Evolutionary conservation across 2,329 filamentous ascomycete species (phyloP).

Genomic region (Raffaelea arxii): DNA sequence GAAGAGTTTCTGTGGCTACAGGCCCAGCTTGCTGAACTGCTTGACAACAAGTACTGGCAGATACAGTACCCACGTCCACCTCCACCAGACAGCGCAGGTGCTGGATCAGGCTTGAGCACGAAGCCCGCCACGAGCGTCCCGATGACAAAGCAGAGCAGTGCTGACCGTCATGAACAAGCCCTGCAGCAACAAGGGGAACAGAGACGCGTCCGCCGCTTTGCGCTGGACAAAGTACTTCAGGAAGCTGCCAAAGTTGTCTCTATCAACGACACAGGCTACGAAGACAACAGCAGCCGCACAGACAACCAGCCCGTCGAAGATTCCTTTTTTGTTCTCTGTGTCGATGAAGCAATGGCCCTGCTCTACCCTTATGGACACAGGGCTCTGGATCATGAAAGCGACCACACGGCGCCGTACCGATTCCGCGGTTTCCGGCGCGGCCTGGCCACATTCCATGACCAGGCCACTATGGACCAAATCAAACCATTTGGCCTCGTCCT

Average conservation of each 20-base stretch:
- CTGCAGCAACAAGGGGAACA: background rate
- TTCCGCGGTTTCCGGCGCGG: background rate
- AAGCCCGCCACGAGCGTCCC: background rate
- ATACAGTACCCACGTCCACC: background rate
- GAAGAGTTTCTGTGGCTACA: background rate
- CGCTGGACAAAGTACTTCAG: background rate
- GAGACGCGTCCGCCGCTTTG: background rate
- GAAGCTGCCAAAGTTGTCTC: background rate
- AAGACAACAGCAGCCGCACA: background rate
- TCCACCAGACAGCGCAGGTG: background rate
- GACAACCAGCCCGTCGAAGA: background rate
- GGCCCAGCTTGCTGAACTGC: background rate
- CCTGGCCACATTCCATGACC: background rate
- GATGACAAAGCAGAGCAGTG: background rate
- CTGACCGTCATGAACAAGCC: background rate
- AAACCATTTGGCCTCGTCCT: slow-evolving; percentile 2
- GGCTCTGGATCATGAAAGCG: background rate
- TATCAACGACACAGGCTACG: background rate
- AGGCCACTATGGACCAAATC: background rate
- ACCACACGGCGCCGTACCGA: background rate
- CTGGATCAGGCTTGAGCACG: background rate
- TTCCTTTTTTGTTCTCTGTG: background rate
- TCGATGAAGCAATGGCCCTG: background rate
- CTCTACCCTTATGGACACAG: background rate
- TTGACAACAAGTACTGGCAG: background rate